A percentile compares a stretch with the other conserved stretches of the same genome.
phyloP scores from a whole-genome alignment of 2,329 filamentous ascomycete genomes.

The Shiraia sp. region DNA sequence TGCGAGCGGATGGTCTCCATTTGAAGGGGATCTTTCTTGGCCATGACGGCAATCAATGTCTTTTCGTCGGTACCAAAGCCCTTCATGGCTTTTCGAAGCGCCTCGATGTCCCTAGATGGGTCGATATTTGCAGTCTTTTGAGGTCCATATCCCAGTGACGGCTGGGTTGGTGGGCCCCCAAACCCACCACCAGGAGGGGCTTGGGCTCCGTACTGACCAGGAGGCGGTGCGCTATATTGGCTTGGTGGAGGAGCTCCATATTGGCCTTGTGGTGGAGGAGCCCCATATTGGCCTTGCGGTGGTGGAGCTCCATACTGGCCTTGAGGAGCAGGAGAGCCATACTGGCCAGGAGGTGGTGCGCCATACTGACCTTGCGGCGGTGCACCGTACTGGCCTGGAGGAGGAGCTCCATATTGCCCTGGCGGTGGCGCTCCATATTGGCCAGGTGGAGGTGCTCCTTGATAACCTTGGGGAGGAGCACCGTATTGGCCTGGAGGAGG shows the following conservation, averaged over 20 bases:
- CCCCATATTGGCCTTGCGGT: constrained; percentile 27
- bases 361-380: constrained; percentile 22
- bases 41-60: constrained; percentile 69
- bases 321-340: constrained; percentile 19
- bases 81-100: constrained; percentile 83
- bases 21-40: constrained; percentile 77
- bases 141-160: constrained; percentile 72
- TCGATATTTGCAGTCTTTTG: constrained; percentile 64
- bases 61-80: constrained; percentile 90
- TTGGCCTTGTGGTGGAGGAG: constrained; percentile 30
- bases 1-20: constrained; percentile 63
- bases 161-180: constrained; percentile 49
- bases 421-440: constrained; percentile 38
- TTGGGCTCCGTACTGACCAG: constrained; percentile 18
- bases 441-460: constrained; percentile 25
- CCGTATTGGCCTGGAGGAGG: constrained; percentile 36
- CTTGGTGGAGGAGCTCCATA: constrained; percentile 39
- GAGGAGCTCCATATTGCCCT: constrained; percentile 24
- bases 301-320: constrained; percentile 18
- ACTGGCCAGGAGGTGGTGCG: constrained; percentile 29
- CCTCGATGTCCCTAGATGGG: constrained; percentile 69
- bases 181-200: constrained; percentile 35
- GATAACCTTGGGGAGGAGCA: constrained; percentile 32
- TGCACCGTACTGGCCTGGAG: no score
- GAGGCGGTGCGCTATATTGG: constrained; percentile 43